A percentile compares a stretch with the other conserved stretches of the same genome.
phyloP scores from a whole-genome alignment of 106 monocot species.

The Dendrobium catenatum region DNA sequence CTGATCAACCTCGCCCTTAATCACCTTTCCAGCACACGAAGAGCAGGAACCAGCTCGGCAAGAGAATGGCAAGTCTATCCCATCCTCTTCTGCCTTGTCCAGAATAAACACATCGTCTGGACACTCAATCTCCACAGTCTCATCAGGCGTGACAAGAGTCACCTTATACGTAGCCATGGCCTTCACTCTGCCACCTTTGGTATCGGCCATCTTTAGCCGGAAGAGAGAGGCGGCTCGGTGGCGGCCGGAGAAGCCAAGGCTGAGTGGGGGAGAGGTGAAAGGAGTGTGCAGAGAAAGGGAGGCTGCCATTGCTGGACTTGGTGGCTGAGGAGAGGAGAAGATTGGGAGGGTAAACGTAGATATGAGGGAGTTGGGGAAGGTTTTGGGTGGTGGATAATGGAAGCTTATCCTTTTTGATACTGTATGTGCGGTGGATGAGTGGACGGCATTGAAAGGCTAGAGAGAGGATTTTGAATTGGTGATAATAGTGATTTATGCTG shows the following conservation, averaged over 20 bases:
- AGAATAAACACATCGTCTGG: conserved; percentile 65
- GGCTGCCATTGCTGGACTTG: background rate
- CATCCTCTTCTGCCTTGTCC: conserved; percentile 50
- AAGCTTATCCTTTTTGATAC: too few species aligned
- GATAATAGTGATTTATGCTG: too few species aligned
- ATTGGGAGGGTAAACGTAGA: too few species aligned
- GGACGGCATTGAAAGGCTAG: too few species aligned
- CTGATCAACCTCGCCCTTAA: conserved; percentile 50
- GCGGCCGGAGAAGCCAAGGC: conserved; percentile 8
- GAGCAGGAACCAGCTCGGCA: conserved; percentile 85
- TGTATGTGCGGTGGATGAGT: too few species aligned
- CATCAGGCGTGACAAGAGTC: conserved; percentile 43
- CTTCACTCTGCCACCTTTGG: conserved; percentile 23
- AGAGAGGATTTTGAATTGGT: too few species aligned
- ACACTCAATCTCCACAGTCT: conserved; percentile 30
- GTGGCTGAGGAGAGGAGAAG: background rate
- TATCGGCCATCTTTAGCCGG: conserved; percentile 6
- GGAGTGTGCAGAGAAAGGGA: background rate
- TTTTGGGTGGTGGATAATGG: too few species aligned
- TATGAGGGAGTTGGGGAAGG: too few species aligned
- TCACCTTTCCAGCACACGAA: conserved; percentile 63
- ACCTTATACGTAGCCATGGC: conserved; percentile 57
- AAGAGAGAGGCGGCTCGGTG: background rate
- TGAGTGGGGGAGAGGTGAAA: background rate
- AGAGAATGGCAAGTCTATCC: conserved; percentile 71